Base-by-base conservation (phyloP, 768 basidiomycete species). In the Russula ochroleuca region DNA sequence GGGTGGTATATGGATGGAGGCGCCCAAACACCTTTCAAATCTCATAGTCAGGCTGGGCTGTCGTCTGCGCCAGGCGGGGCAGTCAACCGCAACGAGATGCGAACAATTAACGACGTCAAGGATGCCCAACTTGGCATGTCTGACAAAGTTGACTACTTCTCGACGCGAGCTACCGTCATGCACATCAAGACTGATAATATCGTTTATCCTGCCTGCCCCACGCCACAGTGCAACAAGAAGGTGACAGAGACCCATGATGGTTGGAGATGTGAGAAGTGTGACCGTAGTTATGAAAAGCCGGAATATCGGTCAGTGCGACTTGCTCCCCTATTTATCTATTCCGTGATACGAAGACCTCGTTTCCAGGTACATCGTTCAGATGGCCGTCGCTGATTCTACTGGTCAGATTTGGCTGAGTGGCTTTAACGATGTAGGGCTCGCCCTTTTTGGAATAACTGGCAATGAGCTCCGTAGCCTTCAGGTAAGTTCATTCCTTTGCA, bases 181-280 rank as follows among this genome's bases (percentile, higher is more conserved):
- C 92, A 93, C 72, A 85, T 98, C 78, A 93, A 88, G 75, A 72
- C 77, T 28, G 90, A 94, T 35, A 91, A 83, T 65, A 78, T 98
- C 50, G 81, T 83, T 17, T 99, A 99, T 73, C 89, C 95, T 25
- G 95, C 92, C 19, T 99, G 97, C 72, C 87, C 85, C 35, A 83
- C 81, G 21, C 78, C 83, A 43, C 81, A 79, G 10, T 98, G 96
- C 75, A 90, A 82, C 75, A 98, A 98, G 79, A 99, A 98, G 75
- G 90, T 98, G 6, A 74, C 83, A 1, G 81, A 90, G 60, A 74
- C 79, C 21, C 80, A 79, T n/a, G 80, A 78, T 48, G 80, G 78
- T n/a, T 98, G 93, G 93, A 77, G 83, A 50, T 98, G 97, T 73
- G 97, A 98, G 72, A 98, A 94, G 75, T 98, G 96, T 72, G 84